phyloP scores from a whole-genome alignment of 108 stramenopile species.

The Skeletonema grethae region DNA sequence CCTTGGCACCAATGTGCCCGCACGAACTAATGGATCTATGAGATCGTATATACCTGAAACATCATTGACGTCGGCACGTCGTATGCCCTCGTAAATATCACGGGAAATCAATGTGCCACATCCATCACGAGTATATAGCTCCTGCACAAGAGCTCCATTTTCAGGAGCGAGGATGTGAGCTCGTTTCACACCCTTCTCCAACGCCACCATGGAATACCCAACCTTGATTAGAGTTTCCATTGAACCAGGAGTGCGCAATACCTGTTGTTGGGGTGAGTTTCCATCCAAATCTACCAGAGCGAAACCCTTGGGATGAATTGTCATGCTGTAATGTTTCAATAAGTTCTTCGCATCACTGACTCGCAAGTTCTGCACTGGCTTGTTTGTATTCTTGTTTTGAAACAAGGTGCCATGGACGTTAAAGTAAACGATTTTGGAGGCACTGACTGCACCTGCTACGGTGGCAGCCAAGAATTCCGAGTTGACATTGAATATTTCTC shows the following conservation, averaged over 20 bases:
- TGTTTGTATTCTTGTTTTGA: slow-evolving; percentile 51
- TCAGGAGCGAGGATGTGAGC: slow-evolving; percentile 87
- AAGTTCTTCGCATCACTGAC: slow-evolving; percentile 78
- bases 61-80: slow-evolving; percentile 82
- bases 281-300: slow-evolving; percentile 44
- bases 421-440: slow-evolving; percentile 91
- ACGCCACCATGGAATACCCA: slow-evolving; percentile 76
- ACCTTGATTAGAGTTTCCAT: slow-evolving; percentile 71
- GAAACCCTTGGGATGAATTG: slow-evolving; percentile 71
- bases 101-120: slow-evolving; percentile 89
- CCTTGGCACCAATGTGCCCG: slow-evolving; percentile 84
- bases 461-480: slow-evolving; percentile 82
- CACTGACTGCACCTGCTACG: slow-evolving; percentile 78
- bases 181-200: slow-evolving; percentile 87
- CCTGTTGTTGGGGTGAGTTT: slow-evolving; percentile 35
- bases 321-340: slow-evolving; percentile 60
- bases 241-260: slow-evolving; percentile 39
- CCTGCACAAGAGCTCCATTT: slow-evolving; percentile 87
- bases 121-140: slow-evolving; percentile 96
- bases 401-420: slow-evolving; percentile 69
- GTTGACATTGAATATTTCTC: slow-evolving; percentile 95
- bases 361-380: slow-evolving; percentile 73
- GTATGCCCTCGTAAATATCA: slow-evolving; percentile 96
- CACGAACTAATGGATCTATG: slow-evolving; percentile 83
- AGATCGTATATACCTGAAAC: slow-evolving; percentile 86